Conservation (phyloP, 2,329 filamentous ascomycete genomes). For the Tolypocladium amazonense region DNA sequence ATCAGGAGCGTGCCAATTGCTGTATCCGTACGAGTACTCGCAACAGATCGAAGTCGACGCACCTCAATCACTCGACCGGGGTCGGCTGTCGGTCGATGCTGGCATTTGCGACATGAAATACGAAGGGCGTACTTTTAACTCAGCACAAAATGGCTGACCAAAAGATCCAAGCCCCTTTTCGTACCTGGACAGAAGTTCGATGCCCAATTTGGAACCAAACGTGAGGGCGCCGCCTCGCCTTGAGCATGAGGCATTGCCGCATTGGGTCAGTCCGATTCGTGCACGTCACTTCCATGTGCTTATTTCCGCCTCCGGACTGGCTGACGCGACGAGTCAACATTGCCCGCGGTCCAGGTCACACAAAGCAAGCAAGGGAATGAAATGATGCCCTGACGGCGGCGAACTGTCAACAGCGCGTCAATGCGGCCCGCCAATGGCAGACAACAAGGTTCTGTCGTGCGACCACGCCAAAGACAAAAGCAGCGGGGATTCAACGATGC, state of each 20-base stretch:
- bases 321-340: background rate
- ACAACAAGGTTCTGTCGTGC: background rate
- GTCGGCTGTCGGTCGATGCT: background rate
- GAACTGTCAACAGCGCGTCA: background rate
- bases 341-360: background rate
- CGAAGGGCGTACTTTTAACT: background rate
- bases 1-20: slow-evolving; percentile 1
- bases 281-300: background rate
- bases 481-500: background rate
- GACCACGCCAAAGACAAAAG: background rate
- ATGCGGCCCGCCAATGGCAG: background rate
- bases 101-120: background rate
- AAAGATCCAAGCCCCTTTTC: background rate
- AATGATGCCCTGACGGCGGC: background rate
- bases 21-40: background rate
- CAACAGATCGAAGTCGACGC: background rate
- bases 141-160: background rate
- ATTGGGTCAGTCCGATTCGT: background rate
- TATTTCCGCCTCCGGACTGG: background rate
- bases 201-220: background rate
- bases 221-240: background rate
- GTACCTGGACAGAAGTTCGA: background rate
- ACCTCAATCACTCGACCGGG: background rate
- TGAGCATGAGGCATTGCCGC: background rate
- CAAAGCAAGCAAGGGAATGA: background rate